Evolutionary conservation across 768 basidiomycete species (phyloP).

Genomic region (Nidula microcarpa): DNA sequence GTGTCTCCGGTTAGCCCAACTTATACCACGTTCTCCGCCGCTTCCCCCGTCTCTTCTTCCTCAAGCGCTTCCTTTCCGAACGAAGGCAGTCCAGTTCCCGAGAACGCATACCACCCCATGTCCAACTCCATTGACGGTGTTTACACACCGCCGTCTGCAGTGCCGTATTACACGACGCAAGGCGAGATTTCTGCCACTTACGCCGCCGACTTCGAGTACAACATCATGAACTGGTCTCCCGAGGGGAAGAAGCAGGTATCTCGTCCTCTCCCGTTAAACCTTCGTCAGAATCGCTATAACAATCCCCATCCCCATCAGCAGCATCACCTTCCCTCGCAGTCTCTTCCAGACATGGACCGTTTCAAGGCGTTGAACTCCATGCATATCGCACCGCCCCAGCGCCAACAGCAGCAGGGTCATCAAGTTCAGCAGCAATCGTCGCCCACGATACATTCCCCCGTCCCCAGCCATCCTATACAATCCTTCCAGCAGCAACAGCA

Average conservation of each 20-base stretch:
- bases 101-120: slow-evolving; percentile 26
- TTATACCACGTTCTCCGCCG: slow-evolving; percentile 28
- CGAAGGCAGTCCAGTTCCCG: slow-evolving; percentile 34
- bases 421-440: slow-evolving; percentile 8
- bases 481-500: slow-evolving; percentile 6
- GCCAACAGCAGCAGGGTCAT: background rate
- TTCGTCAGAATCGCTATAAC: slow-evolving; percentile 11
- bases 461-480: slow-evolving; percentile 12
- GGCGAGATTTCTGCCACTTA: slow-evolving; percentile 8
- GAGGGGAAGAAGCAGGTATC: slow-evolving; percentile 9
- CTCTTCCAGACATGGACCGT: background rate
- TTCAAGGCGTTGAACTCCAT: background rate
- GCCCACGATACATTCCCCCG: slow-evolving; percentile 17
- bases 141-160: slow-evolving; percentile 10
- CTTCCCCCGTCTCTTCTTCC: slow-evolving; percentile 36
- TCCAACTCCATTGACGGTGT: slow-evolving; percentile 6
- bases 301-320: slow-evolving; percentile 11
- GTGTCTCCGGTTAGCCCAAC: slow-evolving; percentile 23
- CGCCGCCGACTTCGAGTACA: slow-evolving; percentile 12
- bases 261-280: slow-evolving; percentile 11
- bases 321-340: background rate
- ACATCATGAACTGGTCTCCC: slow-evolving; percentile 11
- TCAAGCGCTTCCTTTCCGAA: slow-evolving; percentile 26
- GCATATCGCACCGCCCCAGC: background rate
- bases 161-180: slow-evolving; percentile 12